Conservation (phyloP, 768 basidiomycete genomes). For the Kwoniella dejecticola region DNA sequence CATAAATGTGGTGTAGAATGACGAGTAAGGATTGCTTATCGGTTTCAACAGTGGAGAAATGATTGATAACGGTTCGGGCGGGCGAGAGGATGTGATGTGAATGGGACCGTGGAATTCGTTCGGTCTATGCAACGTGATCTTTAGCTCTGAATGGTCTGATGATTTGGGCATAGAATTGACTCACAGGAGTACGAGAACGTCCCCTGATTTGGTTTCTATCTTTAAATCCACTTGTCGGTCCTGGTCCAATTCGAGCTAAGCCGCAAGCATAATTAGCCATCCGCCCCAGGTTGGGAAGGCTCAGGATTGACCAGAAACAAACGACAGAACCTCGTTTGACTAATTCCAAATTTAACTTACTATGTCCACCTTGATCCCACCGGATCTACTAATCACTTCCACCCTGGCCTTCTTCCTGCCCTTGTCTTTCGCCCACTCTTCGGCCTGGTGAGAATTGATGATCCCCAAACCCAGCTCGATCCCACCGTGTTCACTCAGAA, state of each 20-base stretch:
- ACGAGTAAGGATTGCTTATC: constrained; percentile 38
- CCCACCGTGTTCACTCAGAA: constrained; percentile 40
- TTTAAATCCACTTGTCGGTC: constrained; percentile 45
- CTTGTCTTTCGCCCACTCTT: constrained; percentile 38
- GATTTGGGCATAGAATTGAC: too few relatives aligned
- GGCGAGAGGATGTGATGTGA: constrained; percentile 30
- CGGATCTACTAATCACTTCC: constrained; percentile 34
- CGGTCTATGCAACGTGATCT: constrained; percentile 25
- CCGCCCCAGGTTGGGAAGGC: background rate
- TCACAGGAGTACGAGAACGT: constrained; percentile 45
- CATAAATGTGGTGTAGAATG: constrained; percentile 40
- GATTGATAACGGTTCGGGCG: constrained; percentile 32
- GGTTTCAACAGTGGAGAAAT: constrained; percentile 30
- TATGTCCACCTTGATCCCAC: constrained; percentile 45
- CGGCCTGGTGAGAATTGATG: constrained; percentile 30
- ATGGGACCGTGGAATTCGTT: constrained; percentile 38
- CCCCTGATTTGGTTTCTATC: constrained; percentile 43
- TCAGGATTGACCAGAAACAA: too few relatives aligned
- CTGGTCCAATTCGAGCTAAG: constrained; percentile 39
- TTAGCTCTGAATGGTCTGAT: background rate
- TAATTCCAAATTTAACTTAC: constrained; percentile 24
- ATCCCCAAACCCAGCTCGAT: constrained; percentile 46
- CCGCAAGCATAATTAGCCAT: background rate
- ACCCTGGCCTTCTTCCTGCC: constrained; percentile 45
- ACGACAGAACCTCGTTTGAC: background rate